Evolutionary conservation across 2,329 filamentous ascomycete genomes (phyloP).

Genomic region (Xylariaceae sp.): DNA sequence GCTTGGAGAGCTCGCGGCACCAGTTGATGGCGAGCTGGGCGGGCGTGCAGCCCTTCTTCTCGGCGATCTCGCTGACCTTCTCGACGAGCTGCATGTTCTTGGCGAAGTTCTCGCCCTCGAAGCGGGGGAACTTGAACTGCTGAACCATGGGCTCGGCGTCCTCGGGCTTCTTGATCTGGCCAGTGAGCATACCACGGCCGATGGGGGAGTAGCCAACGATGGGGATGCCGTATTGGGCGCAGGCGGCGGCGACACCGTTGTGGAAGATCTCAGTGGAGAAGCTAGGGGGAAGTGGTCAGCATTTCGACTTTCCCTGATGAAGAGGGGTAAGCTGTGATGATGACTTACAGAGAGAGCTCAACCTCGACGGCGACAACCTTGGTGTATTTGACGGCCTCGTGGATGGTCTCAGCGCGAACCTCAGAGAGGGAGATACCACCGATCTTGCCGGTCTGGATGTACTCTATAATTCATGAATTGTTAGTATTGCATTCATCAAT

Average conservation of each 20-base stretch:
- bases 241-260: slow-evolving; percentile 53
- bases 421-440: slow-evolving; percentile 38
- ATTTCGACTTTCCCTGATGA: slow-evolving; percentile 9
- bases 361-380: slow-evolving; percentile 35
- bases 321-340: too few species aligned
- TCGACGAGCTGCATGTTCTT: slow-evolving; percentile 59
- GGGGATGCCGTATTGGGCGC: slow-evolving; percentile 52
- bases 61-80: slow-evolving; percentile 52
- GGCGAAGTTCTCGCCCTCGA: slow-evolving; percentile 54
- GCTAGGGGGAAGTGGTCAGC: slow-evolving; percentile 37
- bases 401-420: slow-evolving; percentile 36
- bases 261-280: slow-evolving; percentile 52
- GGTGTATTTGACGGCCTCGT: slow-evolving; percentile 32
- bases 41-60: slow-evolving; percentile 53
- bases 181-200: slow-evolving; percentile 50
- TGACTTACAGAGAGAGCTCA: slow-evolving; percentile 34
- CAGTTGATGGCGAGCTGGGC: slow-evolving; percentile 65
- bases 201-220: slow-evolving; percentile 57
- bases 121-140: slow-evolving; percentile 38
- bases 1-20: slow-evolving; percentile 46
- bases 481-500: not conserved
- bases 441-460: slow-evolving; percentile 37
- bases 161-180: slow-evolving; percentile 39
- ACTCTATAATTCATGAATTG: slow-evolving; percentile 17
- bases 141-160: slow-evolving; percentile 45